Evolutionary conservation across 2,329 filamentous ascomycete species (phyloP).

Genomic region (Camillea tinctor): DNA sequence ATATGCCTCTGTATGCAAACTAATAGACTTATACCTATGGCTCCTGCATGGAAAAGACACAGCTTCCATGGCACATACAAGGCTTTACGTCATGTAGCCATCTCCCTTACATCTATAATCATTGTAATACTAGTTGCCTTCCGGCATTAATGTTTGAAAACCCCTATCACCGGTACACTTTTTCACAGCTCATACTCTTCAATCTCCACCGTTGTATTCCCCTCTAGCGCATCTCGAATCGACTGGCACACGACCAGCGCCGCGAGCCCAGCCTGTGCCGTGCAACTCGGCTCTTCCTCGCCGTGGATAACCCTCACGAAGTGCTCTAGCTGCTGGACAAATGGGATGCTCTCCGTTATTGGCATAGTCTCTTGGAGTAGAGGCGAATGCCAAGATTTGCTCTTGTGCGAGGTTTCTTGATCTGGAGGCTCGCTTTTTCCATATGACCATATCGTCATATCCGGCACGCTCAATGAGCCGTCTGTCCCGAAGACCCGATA

Average conservation of each 20-base stretch:
- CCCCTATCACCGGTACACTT: too few species aligned
- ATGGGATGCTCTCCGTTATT: slow-evolving; percentile 37
- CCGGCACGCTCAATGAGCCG: slow-evolving; percentile 52
- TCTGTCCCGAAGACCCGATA: slow-evolving; percentile 56
- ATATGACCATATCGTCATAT: slow-evolving; percentile 52
- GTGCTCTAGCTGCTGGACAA: slow-evolving; percentile 52
- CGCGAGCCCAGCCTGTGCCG: slow-evolving; percentile 46
- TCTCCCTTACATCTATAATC: too few species aligned
- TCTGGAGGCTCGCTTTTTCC: slow-evolving; percentile 6
- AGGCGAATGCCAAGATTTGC: slow-evolving; percentile 42
- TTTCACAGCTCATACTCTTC: neutral
- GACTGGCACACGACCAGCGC: slow-evolving; percentile 47
- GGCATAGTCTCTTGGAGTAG: slow-evolving; percentile 32
- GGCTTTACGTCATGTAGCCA: too few species aligned
- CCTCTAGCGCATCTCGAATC: too few species aligned
- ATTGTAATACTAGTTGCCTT: too few species aligned
- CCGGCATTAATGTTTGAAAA: too few species aligned
- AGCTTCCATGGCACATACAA: too few species aligned
- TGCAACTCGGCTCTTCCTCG: slow-evolving; percentile 44
- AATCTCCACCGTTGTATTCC: neutral
- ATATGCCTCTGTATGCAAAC: too few species aligned
- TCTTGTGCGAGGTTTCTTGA: slow-evolving; percentile 4
- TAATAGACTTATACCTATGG: too few species aligned
- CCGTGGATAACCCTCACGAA: slow-evolving; percentile 49
- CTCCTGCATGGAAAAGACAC: too few species aligned